Evolutionary conservation across 257 asterid genomes (phyloP), one percentile per base, ranked within the genome.

Genomic region (Knoxia roxburghii): DNA sequence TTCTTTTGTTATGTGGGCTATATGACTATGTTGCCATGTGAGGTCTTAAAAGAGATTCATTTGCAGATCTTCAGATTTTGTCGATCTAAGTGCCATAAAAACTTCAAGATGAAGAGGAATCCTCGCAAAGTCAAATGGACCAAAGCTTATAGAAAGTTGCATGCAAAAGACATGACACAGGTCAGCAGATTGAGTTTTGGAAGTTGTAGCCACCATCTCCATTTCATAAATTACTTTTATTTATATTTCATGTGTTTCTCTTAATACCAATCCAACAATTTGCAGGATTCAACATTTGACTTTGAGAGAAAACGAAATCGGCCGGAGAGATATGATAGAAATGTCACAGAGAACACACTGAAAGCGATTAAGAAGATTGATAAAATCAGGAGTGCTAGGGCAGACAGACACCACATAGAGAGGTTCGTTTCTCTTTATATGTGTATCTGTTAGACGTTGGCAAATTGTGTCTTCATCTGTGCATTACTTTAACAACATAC

Each of bases 41-140:
- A 10, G 49, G 23, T 64, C 64, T 32, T 23, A 35, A 35, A 13
- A 5, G 64, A 48, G 56, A n/a, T 72, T 18, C 58, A 13, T 77
- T 69, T 73, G 77, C 86, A 91, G 96, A 73, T 91, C 68, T 91
- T 91, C 78, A 78, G 95, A 63, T 89, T 91, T 61, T 87, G 96
- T 72, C 87, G 95, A 45, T 87, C 98, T 15, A 91, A 91, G 68
- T 89, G 96, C 79, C 98, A 87, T 80, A 89, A 89, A 64, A 89
- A 91, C 84, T 89, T 87, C 77, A 89, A 89, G 85, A 91, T 91
- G 98, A 91, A 92, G 94, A 86, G 98, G 77, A 92, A 92, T 57
- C 97, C 97, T 20, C 96, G 95, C 10, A 87, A 92, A 65, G 96
- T 92, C 11, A 82, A 86, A 74, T 92, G 98, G 98, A 92, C 96